phyloP scores from a whole-genome alignment of 208 protist genomes.

The Trypanosoma cruzi region DNA sequence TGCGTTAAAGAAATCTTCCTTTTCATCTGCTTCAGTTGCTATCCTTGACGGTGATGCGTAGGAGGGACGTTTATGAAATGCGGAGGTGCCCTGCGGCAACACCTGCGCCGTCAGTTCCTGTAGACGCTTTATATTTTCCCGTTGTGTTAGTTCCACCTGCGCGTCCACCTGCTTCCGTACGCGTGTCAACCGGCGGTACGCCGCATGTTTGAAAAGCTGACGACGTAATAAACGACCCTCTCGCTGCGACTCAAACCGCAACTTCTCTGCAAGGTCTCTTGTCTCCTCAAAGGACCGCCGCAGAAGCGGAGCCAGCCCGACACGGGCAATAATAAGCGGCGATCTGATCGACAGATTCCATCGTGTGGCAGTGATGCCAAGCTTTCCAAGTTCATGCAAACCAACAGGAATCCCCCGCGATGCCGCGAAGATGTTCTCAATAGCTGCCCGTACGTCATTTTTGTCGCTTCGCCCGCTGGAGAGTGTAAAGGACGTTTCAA shows the following conservation, averaged over 20 bases:
- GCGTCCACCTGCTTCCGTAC: slow-evolving; percentile 60
- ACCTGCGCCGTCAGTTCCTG: slow-evolving; percentile 54
- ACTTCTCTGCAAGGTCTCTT: slow-evolving; percentile 47
- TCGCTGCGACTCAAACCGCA: slow-evolving; percentile 45
- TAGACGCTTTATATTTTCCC: slow-evolving; percentile 41
- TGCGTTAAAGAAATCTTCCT: slow-evolving; percentile 40
- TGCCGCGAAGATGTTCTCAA: slow-evolving; percentile 25
- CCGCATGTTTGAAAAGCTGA: slow-evolving; percentile 46
- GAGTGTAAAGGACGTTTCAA: slow-evolving; percentile 72
- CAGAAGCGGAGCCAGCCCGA: slow-evolving; percentile 62
- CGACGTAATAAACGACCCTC: slow-evolving; percentile 30
- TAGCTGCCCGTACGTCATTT: slow-evolving; percentile 35
- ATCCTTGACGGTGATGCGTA: slow-evolving; percentile 12
- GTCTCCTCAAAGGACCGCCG: slow-evolving; percentile 73
- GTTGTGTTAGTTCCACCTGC: slow-evolving; percentile 39
- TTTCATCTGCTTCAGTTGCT: slow-evolving; percentile 8
- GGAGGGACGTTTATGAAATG: slow-evolving; percentile 18
- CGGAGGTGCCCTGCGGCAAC: slow-evolving; percentile 32
- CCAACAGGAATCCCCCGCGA: neutral
- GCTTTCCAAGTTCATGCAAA: slow-evolving; percentile 36
- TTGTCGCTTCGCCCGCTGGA: slow-evolving; percentile 56
- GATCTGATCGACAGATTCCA: slow-evolving; percentile 69
- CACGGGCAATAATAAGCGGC: slow-evolving; percentile 71
- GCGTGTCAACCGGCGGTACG: slow-evolving; percentile 55
- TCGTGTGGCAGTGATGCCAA: slow-evolving; percentile 54